Evolutionary conservation across 257 asterid species (phyloP), one percentile per base, ranked within the genome.

Genomic region (Handroanthus guayacan): DNA sequence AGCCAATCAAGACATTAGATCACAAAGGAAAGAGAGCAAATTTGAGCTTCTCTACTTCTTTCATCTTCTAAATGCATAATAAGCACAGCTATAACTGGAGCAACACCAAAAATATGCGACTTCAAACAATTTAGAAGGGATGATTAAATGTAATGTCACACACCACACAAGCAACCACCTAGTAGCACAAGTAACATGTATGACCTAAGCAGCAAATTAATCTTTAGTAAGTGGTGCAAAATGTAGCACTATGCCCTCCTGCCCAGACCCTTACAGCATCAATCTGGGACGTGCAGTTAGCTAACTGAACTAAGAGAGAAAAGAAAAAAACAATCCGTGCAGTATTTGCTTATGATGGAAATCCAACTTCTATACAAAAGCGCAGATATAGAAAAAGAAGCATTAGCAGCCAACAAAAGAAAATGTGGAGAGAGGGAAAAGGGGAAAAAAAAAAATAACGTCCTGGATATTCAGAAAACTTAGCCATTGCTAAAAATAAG

Each of bases 21-120:
- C 82, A 77, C 41, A 36, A n/a, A 71, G 81, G 62, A 68, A 64
- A 57, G 31, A 12, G 44, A 56, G 56, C 58, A 61, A 50, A 34
- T 36, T 41, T 67, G 74, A 58, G 60, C 57, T 62, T 60, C 51
- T 31, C 55, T 62, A 54, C 78, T 13, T 16, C 43, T 25, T 62
- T 70, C 74, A 58, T 50, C 80, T 66, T 18, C 78, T 64, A 48
- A 67, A 75, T 50, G 68, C 65, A 38, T 69, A 44, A 69, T 58
- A 83, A 58, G 45, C 31, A 67, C 39, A 9, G 48, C 31, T 73
- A 51, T 38, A 45, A 5, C 9, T 51, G 34, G 68, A 61, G 63
- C 18, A 67, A 71, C 5, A 67, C 67, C 55, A 72, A 45, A 66
- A n/a, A 57, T 50, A 63, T 54, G 63, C 10, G 25, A 67, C 51